A percentile compares a stretch with the other conserved stretches of the same genome.
Conservation (phyloP, 2,329 filamentous ascomycete species). For the Camillea tinctor region DNA sequence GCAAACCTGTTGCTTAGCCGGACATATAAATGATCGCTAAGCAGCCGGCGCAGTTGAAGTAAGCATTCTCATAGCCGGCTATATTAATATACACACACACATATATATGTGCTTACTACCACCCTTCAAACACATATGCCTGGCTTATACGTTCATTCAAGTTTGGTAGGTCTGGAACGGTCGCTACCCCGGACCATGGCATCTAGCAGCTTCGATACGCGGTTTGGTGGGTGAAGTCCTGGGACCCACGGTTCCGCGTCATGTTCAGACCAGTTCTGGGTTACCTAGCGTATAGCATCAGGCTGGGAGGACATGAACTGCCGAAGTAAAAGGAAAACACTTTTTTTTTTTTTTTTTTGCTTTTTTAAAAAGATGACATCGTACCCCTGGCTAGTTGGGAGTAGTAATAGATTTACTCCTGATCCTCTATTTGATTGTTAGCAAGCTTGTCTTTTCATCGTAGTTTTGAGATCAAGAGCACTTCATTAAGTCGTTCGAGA, state of each 20-base stretch:
- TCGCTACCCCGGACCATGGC: neutral
- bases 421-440: too few relatives aligned
- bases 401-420: too few relatives aligned
- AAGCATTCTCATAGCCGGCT: neutral
- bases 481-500: neutral
- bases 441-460: neutral
- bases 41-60: neutral
- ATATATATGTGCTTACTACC: neutral
- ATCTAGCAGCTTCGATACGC: neutral
- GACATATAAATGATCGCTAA: too few relatives aligned
- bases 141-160: neutral
- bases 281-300: neutral
- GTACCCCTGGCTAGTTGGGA: neutral
- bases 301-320: conserved; percentile 11
- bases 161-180: neutral
- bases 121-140: neutral
- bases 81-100: neutral
- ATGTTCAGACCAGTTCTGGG: conserved; percentile 16
- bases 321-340: conserved; percentile 9
- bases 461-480: neutral
- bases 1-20: too few relatives aligned
- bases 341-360: conserved; percentile 18
- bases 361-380: conserved; percentile 10
- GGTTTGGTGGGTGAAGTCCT: neutral
- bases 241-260: conserved; percentile 19